phyloP scores from a whole-genome alignment of 495 filamentous ascomycete genomes.

The Trichoderma parareesei region DNA sequence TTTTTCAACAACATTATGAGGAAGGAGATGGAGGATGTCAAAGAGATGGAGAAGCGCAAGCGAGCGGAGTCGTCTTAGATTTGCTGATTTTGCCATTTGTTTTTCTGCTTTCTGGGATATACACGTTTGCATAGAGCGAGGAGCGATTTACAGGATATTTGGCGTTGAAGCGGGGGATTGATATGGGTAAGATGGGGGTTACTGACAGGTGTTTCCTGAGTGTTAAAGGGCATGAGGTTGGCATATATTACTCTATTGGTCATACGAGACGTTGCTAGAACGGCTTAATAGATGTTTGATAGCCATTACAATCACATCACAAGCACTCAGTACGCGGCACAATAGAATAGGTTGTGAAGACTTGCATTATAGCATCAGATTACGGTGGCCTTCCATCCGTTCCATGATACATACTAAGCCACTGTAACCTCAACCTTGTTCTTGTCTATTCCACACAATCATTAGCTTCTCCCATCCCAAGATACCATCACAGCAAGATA shows the following conservation, averaged over 20 bases:
- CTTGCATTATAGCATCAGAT: too few relatives aligned
- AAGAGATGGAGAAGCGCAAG: slow-evolving; percentile 11
- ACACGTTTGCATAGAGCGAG: not conserved
- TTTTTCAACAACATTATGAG: slow-evolving; percentile 77
- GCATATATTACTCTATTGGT: too few relatives aligned
- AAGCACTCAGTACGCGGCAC: too few relatives aligned
- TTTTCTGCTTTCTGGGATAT: not conserved
- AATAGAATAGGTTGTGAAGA: too few relatives aligned
- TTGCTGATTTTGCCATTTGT: not conserved
- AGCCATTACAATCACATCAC: too few relatives aligned
- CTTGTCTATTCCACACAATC: slow-evolving; percentile 26
- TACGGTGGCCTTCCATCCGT: not conserved
- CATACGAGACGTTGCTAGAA: too few relatives aligned
- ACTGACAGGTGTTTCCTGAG: too few relatives aligned
- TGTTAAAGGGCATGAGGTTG: not conserved
- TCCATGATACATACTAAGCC: not conserved
- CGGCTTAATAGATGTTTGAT: too few relatives aligned
- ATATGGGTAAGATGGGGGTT: not conserved
- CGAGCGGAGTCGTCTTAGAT: not conserved
- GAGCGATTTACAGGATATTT: not conserved
- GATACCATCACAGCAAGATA: not conserved
- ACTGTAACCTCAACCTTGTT: slow-evolving; percentile 32
- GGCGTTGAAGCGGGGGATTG: not conserved
- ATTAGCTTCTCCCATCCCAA: not conserved
- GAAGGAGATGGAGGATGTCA: slow-evolving; percentile 61